Evolutionary conservation across 257 asterid species (phyloP).

Genomic region (Plantago major): DNA sequence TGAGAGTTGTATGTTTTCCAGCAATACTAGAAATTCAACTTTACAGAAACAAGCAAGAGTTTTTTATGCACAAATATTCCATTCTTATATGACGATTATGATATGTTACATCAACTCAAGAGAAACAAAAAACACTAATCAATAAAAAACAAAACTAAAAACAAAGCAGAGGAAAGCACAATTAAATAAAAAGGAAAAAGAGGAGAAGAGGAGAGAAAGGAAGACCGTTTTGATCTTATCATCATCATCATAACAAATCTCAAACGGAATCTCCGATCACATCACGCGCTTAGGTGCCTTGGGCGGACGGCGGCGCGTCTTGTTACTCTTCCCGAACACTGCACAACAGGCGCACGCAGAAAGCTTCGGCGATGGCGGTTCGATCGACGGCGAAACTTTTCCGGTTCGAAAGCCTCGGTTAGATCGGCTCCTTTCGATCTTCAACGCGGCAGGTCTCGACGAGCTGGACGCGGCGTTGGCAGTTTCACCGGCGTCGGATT

Average conservation of each 20-base stretch:
- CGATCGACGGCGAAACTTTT: constrained; percentile 38
- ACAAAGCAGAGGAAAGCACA: neutral
- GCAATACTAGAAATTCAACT: no score
- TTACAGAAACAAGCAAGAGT: no score
- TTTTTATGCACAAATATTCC: no score
- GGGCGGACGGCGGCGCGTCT: constrained; percentile 15
- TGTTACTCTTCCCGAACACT: constrained; percentile 25
- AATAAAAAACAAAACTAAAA: neutral
- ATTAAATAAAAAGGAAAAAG: neutral
- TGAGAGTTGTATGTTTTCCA: no score
- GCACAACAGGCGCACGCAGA: constrained; percentile 45
- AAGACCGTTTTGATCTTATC: constrained; percentile 1
- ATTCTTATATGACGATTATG: no score
- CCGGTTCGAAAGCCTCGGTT: constrained; percentile 39
- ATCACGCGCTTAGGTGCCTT: constrained; percentile 5
- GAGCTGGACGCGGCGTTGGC: neutral
- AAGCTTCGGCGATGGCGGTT: constrained; percentile 52
- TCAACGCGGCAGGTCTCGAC: constrained; percentile 19
- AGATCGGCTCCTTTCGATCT: constrained; percentile 44
- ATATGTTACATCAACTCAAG: no score
- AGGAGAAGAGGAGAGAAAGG: neutral
- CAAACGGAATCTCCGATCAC: neutral
- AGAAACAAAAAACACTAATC: no score
- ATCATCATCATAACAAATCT: neutral
- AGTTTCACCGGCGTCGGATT: neutral